A percentile compares a stretch with the other conserved stretches of the same genome.
These are phyloP conservation scores for Leptographium radiaticola DNA, from an alignment of 2,329 filamentous ascomycete genomes.

Conservation along the genomic window DNA sequence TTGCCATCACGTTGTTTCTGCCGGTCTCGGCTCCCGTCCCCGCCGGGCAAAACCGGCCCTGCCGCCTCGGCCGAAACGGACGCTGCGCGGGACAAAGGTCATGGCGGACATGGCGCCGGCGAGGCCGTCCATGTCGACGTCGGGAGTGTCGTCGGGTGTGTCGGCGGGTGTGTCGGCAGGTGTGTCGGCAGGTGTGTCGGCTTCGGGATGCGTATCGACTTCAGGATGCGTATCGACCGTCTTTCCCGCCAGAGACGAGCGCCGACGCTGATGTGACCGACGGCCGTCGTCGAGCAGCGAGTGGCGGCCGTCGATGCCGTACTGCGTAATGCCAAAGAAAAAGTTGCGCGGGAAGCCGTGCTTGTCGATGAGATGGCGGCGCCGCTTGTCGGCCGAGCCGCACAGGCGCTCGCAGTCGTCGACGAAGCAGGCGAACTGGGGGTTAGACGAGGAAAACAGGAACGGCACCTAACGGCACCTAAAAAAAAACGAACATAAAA, in stretches of 20 bases:
- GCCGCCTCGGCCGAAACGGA: conserved; percentile 49
- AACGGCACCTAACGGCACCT: too few relatives aligned
- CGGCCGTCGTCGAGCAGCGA: conserved; percentile 59
- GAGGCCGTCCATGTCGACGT: conserved; percentile 42
- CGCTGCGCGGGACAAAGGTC: conserved; percentile 54
- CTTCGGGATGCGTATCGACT: background rate
- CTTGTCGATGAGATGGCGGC: conserved; percentile 85
- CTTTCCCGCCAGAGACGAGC: conserved; percentile 28
- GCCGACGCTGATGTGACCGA: conserved; percentile 11
- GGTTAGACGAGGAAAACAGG: background rate
- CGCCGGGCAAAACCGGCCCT: conserved; percentile 39
- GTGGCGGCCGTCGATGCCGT: conserved; percentile 74
- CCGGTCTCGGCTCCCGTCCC: background rate
- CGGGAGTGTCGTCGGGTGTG: background rate
- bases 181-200: background rate
- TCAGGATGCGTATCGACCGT: conserved; percentile 25
- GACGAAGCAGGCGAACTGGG: conserved; percentile 75
- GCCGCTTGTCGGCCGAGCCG: conserved; percentile 68
- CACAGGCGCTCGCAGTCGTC: conserved; percentile 80
- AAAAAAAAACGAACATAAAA: background rate
- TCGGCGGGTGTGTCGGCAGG: background rate
- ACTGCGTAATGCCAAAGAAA: conserved; percentile 75
- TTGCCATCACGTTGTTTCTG: background rate
- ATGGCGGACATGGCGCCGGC: conserved; percentile 57
- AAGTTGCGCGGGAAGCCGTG: conserved; percentile 83